phyloP scores from a whole-genome alignment of 2,329 filamentous ascomycete genomes.

The Aspergillus vadensis region DNA sequence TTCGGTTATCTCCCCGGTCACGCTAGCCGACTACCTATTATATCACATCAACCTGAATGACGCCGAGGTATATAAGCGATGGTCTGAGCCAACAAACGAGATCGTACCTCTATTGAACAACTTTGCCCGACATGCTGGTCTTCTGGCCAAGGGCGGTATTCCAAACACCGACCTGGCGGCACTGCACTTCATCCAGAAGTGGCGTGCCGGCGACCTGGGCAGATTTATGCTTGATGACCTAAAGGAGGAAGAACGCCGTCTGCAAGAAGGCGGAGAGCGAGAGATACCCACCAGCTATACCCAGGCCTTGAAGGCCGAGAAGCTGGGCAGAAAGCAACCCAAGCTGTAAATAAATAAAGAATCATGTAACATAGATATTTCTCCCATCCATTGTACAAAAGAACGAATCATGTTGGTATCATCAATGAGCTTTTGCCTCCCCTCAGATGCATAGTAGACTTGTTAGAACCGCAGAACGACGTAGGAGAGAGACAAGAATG shows the following conservation, averaged over 20 bases:
- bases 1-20: constrained; percentile 74
- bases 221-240: constrained; percentile 79
- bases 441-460: constrained; percentile 19
- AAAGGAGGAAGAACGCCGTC: constrained; percentile 60
- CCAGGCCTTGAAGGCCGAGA: constrained; percentile 46
- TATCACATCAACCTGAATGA: constrained; percentile 75
- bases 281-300: constrained; percentile 44
- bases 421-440: constrained; percentile 17
- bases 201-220: constrained; percentile 75
- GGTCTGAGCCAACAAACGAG: constrained; percentile 77
- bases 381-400: constrained; percentile 26
- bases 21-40: constrained; percentile 86
- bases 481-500: constrained; percentile 5
- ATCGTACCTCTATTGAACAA: constrained; percentile 69
- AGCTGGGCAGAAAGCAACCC: constrained; percentile 32
- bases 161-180: constrained; percentile 74
- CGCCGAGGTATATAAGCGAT: constrained; percentile 64
- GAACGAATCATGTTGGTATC: constrained; percentile 24
- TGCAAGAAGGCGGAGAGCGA: constrained; percentile 33
- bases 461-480: background rate
- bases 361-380: constrained; percentile 4
- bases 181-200: constrained; percentile 77
- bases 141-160: constrained; percentile 70
- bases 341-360: constrained; percentile 27
- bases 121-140: constrained; percentile 73